Evolutionary conservation across 164 flowering plant species (phyloP).

Genomic region (Pachysandra terminalis): DNA sequence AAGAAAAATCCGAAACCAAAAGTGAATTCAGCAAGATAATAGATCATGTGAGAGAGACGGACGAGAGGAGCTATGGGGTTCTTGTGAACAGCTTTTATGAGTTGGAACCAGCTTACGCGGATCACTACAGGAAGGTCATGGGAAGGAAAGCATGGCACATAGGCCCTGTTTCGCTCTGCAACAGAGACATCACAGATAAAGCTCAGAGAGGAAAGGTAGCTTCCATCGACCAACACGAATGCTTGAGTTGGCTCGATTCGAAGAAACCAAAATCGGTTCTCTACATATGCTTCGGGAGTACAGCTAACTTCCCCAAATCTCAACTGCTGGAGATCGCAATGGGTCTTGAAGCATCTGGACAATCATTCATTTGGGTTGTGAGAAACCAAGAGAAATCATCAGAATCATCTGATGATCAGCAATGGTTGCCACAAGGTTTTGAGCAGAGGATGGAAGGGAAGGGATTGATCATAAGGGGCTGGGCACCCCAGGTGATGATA

Average conservation of each 20-base stretch:
- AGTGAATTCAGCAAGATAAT: background rate
- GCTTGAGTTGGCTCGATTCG: constrained; percentile 24
- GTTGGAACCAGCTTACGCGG: constrained; percentile 27
- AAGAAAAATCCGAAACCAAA: background rate
- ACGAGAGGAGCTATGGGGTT: constrained; percentile 20
- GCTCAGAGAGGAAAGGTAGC: constrained; percentile 23
- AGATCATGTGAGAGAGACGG: background rate
- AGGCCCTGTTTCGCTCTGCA: constrained; percentile 31
- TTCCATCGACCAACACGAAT: constrained; percentile 6
- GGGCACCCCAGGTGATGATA: constrained; percentile 28
- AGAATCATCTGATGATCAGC: too few species aligned
- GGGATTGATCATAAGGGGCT: constrained; percentile 22
- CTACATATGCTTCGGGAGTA: constrained; percentile 19
- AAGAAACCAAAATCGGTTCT: constrained; percentile 24
- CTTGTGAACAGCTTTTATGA: constrained; percentile 33
- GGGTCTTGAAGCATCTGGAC: constrained; percentile 13
- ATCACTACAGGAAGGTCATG: constrained; percentile 8
- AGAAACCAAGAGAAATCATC: background rate
- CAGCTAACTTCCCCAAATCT: background rate
- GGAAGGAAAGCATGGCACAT: constrained; percentile 24
- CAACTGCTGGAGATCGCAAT: constrained; percentile 11
- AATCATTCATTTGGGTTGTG: constrained; percentile 11
- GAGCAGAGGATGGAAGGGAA: constrained; percentile 19
- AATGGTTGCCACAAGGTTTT: constrained; percentile 13
- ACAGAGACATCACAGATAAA: constrained; percentile 12